These are phyloP conservation scores for Ogataea pignaliae DNA, from an alignment of 805 yeast genomes.

Conservation along the genomic window DNA sequence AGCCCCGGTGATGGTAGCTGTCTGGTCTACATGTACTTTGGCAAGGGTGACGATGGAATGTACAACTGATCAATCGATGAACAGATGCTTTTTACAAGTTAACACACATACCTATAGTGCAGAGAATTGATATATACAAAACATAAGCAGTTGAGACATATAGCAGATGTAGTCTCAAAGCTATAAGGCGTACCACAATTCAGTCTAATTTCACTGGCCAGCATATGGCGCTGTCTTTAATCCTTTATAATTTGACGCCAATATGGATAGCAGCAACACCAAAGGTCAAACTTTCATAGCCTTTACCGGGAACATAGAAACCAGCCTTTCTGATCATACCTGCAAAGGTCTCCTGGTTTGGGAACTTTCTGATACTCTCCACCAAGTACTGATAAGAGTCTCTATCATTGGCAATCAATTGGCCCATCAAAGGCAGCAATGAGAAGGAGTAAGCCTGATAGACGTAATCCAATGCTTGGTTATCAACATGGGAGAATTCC, in stretches of 20 bases:
- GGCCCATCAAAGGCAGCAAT: conserved; percentile 90
- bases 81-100: too few relatives aligned
- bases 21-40: too few relatives aligned
- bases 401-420: conserved; percentile 89
- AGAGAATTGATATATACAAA: too few relatives aligned
- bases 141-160: too few relatives aligned
- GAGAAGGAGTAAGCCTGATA: conserved; percentile 90
- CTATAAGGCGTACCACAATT: too few relatives aligned
- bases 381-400: conserved; percentile 96
- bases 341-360: conserved; percentile 86
- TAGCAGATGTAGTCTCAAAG: too few relatives aligned
- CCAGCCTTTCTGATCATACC: conserved; percentile 94
- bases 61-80: too few relatives aligned
- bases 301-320: conserved; percentile 82
- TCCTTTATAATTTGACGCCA: conserved; percentile 73
- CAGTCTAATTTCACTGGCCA: neutral
- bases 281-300: conserved; percentile 90
- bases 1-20: too few relatives aligned
- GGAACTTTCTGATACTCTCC: conserved; percentile 89
- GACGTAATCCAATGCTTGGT: conserved; percentile 64
- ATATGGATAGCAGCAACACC: conserved; percentile 96
- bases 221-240: neutral
- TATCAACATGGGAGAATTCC: conserved; percentile 89
- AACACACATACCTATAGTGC: too few relatives aligned
- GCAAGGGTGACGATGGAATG: too few relatives aligned